Conservation (phyloP, 148 eudicot species). For the Selenicereus undatus region DNA sequence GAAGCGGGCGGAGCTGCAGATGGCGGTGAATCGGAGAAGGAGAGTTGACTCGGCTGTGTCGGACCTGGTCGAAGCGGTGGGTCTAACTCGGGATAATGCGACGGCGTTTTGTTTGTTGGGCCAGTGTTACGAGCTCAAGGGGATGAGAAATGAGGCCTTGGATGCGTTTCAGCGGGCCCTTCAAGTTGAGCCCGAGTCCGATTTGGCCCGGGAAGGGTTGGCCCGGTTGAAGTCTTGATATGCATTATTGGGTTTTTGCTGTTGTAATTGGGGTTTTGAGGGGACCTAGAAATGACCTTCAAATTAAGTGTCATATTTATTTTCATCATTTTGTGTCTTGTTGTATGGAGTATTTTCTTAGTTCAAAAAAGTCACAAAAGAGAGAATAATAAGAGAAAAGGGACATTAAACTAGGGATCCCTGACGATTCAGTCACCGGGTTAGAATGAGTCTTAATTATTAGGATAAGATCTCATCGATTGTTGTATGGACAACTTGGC, state of each 20-base stretch:
- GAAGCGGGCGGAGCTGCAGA: conserved; percentile 64
- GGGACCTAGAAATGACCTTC: no score
- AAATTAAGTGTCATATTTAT: not conserved
- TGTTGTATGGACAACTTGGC: no score
- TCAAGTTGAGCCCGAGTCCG: conserved; percentile 35
- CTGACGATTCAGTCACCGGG: no score
- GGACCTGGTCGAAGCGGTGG: conserved; percentile 65
- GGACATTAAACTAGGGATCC: no score
- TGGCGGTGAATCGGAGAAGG: conserved; percentile 46
- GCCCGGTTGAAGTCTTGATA: conserved; percentile 30
- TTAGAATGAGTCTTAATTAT: no score
- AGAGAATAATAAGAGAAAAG: no score
- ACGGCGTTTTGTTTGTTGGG: conserved; percentile 68
- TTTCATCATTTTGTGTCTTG: not conserved
- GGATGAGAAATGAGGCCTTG: conserved; percentile 46
- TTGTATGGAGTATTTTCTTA: not conserved
- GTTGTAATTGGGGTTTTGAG: not conserved
- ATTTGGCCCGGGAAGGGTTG: conserved; percentile 47
- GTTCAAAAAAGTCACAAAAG: no score
- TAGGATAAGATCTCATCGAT: no score
- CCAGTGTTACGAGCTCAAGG: conserved; percentile 62
- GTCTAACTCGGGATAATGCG: conserved; percentile 35
- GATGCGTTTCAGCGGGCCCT: conserved; percentile 43
- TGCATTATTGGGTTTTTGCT: not conserved
- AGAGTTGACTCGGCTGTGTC: conserved; percentile 61